A percentile compares a stretch with the other conserved stretches of the same genome.
phyloP scores from a whole-genome alignment of 2,329 filamentous ascomycete species.

The Xylaria sp. region DNA sequence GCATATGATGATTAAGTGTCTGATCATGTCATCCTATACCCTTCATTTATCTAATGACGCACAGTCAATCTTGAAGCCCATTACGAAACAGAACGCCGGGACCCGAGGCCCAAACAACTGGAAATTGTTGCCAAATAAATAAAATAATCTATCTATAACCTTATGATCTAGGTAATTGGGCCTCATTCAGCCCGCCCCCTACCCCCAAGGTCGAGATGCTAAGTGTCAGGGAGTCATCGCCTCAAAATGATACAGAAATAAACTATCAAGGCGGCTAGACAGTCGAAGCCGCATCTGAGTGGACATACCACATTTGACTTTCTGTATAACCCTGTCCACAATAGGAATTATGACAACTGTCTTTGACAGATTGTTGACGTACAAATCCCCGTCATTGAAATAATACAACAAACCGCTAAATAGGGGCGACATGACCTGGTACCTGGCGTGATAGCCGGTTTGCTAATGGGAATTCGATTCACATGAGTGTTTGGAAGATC shows the following conservation, averaged over 20 bases:
- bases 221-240: neutral
- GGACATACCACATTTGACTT: neutral
- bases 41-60: neutral
- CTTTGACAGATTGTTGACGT: neutral
- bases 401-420: too few species aligned
- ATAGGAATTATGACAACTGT: neutral
- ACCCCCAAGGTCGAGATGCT: neutral
- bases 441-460: neutral
- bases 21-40: neutral
- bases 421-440: neutral
- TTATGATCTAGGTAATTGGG: neutral
- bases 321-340: neutral
- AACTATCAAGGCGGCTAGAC: neutral
- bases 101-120: neutral
- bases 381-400: neutral
- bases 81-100: neutral
- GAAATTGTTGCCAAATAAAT: neutral
- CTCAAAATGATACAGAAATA: constrained; percentile 1
- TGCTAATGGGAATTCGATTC: neutral
- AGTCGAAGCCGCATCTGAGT: neutral
- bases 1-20: neutral
- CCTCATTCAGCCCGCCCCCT: neutral
- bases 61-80: neutral
- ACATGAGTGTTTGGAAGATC: neutral
- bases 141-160: too few species aligned